A percentile compares a stretch with the other conserved stretches of the same genome.
Evolutionary conservation across 495 filamentous ascomycete species (phyloP).

Genomic region (Neurospora sp.): DNA sequence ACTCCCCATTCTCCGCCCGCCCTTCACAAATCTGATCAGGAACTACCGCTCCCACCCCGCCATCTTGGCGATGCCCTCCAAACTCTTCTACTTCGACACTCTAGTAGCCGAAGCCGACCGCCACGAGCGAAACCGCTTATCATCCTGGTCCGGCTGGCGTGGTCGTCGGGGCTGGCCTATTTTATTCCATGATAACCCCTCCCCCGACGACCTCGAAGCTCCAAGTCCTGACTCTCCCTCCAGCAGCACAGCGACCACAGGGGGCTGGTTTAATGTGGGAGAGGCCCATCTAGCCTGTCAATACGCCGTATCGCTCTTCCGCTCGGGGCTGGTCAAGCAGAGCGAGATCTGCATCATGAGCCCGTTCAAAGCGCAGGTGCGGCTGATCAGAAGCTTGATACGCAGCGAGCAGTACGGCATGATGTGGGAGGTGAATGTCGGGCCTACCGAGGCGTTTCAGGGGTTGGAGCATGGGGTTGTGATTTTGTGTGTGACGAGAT

Average conservation of each 20-base stretch:
- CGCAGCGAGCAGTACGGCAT: constrained; percentile 16
- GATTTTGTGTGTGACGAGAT: constrained; percentile 46
- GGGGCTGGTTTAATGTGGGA: constrained; percentile 43
- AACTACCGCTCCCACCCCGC: constrained; percentile 51
- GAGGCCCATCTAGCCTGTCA: constrained; percentile 38
- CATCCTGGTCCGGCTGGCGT: constrained; percentile 38
- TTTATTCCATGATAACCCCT: constrained; percentile 36
- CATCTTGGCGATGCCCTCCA: constrained; percentile 43
- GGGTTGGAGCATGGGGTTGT: constrained; percentile 44
- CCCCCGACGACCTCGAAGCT: constrained; percentile 38
- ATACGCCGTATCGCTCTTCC: constrained; percentile 30
- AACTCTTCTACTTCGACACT: constrained; percentile 45
- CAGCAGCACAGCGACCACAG: not conserved
- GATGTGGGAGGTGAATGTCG: constrained; percentile 40
- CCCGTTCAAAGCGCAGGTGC: constrained; percentile 45
- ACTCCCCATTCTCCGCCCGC: constrained; percentile 28
- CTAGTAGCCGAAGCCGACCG: constrained; percentile 34
- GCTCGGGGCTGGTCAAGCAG: constrained; percentile 22
- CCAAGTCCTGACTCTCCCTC: constrained; percentile 29
- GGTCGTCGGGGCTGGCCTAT: constrained; percentile 35
- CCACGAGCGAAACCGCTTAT: constrained; percentile 20
- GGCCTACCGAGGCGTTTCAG: constrained; percentile 49
- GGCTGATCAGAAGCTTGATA: constrained; percentile 29
- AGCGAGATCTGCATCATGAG: constrained; percentile 44
- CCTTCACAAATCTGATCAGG: constrained; percentile 45